Percentiles rank a stretch among this genome's conserved stretches.
phyloP scores from a whole-genome alignment of 305 asterid genomes.

The Fraxinus sp. region DNA sequence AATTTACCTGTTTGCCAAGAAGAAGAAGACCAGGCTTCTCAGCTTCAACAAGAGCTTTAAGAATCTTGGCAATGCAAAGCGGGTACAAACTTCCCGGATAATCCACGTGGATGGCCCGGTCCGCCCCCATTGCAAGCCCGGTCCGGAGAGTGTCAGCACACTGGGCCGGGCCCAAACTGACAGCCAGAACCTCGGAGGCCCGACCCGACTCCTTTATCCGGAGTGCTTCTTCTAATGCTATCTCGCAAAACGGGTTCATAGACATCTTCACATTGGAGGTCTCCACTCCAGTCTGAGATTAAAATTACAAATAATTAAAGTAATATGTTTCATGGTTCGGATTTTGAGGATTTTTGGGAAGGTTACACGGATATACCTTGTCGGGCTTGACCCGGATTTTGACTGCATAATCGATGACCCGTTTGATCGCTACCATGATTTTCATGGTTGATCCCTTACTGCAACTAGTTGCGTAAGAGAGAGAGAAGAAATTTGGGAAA shows the following conservation, averaged over 20 bases:
- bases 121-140: slow-evolving; percentile 97
- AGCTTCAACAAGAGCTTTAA: slow-evolving; percentile 69
- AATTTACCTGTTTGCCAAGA: slow-evolving; percentile 80
- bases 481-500: not conserved
- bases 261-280: slow-evolving; percentile 93
- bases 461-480: not conserved
- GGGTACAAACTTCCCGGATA: slow-evolving; percentile 60
- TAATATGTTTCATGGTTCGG: not conserved
- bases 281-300: slow-evolving; percentile 71
- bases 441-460: slow-evolving; percentile 44
- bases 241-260: slow-evolving; percentile 96
- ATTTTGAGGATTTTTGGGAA: not conserved
- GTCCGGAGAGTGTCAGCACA: slow-evolving; percentile 82
- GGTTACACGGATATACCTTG: slow-evolving; percentile 42
- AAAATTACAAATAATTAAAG: not conserved
- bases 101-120: slow-evolving; percentile 86
- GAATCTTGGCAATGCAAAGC: slow-evolving; percentile 81
- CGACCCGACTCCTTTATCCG: slow-evolving; percentile 76
- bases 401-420: slow-evolving; percentile 91
- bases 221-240: slow-evolving; percentile 85
- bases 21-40: slow-evolving; percentile 82
- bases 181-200: slow-evolving; percentile 91
- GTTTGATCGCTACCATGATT: slow-evolving; percentile 85
- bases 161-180: slow-evolving; percentile 64
- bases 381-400: slow-evolving; percentile 89